Base-by-base conservation (phyloP, 2,329 filamentous ascomycete genomes). In the Colletotrichum acutatum region DNA sequence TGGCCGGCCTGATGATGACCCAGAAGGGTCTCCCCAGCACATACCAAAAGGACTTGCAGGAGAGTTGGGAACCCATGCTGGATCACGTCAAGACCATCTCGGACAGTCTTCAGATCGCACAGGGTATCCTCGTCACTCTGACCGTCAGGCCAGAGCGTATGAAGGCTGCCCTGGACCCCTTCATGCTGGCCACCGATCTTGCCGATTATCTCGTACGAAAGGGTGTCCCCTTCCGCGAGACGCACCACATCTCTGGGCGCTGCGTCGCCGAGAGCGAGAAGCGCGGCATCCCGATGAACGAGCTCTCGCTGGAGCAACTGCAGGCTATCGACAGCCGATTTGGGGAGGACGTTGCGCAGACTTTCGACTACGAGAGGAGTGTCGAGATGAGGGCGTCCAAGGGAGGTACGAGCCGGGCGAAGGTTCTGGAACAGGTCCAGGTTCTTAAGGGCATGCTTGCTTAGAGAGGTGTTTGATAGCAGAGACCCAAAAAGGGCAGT, bases 41-140 rank as follows among this genome's bases (percentile, higher is more conserved):
- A 3, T 97, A 97, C 86, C 96, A 97, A 86, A 97, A 97, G 84
- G 94, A 97, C 82, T 84, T 97, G n/a, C 94, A 98, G 83, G 95
- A 97, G 84, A 92, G 90, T 71, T 92, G 94, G 74, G 93, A 97
- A 86, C 92, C 93, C n/a, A 90, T 97, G 84, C 89, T 97, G 61
- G 94, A 97, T 82, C 90, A 92, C 80, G 90, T 95, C 82, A 94
- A 95, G 88, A 96, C 94, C 6, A 88, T 97, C 74, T 89, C 88
- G 69, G 93, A 97, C 85, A 95, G 93, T 79, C 88, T 97, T 67
- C 91, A 93, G 82, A 97, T 97, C 77, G 93, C 94, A 32, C 93
- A 93, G 28, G 93, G 95, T 67, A 92, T 97, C 5, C 86, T 97
- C 4, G 90, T 90, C 1, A 97, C 94, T 0, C 85, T 97, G 12